A percentile compares a stretch with the other conserved stretches of the same genome.
These are phyloP conservation scores for Trametes maxima DNA, from an alignment of 768 basidiomycete species.

Conservation along the genomic window DNA sequence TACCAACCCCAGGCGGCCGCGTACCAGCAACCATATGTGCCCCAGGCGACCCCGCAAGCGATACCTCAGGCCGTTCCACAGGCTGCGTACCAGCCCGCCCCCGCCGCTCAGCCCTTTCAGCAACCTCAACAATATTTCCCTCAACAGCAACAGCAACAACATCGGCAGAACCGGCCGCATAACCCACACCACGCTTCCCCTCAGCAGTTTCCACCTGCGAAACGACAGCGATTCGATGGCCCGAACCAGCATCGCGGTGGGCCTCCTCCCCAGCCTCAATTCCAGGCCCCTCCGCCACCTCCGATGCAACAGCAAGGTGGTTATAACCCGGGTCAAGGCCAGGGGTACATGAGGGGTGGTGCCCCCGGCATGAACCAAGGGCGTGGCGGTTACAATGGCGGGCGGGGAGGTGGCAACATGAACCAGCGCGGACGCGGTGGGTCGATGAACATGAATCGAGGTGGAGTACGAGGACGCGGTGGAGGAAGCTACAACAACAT, in stretches of 20 bases:
- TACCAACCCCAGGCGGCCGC: constrained; percentile 66
- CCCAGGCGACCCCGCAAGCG: constrained; percentile 51
- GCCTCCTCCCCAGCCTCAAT: constrained; percentile 66
- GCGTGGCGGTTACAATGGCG: constrained; percentile 47
- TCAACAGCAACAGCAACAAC: constrained; percentile 48
- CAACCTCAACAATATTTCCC: constrained; percentile 38
- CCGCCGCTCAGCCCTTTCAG: constrained; percentile 41
- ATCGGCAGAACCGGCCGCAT: constrained; percentile 39
- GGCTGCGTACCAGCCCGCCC: constrained; percentile 48
- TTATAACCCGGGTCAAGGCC: constrained; percentile 25
- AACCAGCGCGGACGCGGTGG: constrained; percentile 49
- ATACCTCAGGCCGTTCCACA: constrained; percentile 46
- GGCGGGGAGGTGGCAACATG: constrained; percentile 41
- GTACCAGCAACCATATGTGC: constrained; percentile 67
- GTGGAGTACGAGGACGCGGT: constrained; percentile 38
- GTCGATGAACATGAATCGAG: constrained; percentile 36
- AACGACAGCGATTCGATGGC: constrained; percentile 87
- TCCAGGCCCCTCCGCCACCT: constrained; percentile 59
- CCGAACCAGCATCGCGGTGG: constrained; percentile 56
- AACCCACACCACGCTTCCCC: constrained; percentile 63
- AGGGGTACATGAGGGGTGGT: constrained; percentile 42
- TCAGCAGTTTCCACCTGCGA: constrained; percentile 88
- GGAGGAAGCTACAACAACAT: constrained; percentile 41
- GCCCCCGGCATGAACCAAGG: constrained; percentile 45
- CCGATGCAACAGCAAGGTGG: constrained; percentile 43